phyloP scores from a whole-genome alignment of 768 basidiomycete species.

The Termitomyces bulborhizus region DNA sequence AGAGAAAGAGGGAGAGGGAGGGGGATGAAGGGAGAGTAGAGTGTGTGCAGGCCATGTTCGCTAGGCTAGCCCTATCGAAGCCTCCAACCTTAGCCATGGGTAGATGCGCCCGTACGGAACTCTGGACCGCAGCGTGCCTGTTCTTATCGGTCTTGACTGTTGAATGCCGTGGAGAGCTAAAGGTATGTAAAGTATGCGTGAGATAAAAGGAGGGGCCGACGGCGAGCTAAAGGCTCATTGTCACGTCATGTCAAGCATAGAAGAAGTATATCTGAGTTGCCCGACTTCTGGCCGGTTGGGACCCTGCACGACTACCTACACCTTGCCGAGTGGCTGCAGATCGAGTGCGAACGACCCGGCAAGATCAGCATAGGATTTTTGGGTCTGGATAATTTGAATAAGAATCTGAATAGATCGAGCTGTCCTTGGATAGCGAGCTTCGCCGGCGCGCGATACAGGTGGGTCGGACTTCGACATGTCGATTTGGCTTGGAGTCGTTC shows the following conservation, averaged over 20 bases:
- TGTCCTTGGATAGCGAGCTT: neutral
- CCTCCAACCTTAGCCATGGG: too few species aligned
- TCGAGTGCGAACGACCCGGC: neutral
- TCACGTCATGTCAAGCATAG: neutral
- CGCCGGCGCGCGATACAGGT: neutral
- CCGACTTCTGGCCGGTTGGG: neutral
- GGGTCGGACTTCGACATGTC: neutral
- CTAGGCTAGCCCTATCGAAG: neutral
- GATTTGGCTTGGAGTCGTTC: neutral
- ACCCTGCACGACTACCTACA: too few species aligned
- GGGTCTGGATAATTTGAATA: too few species aligned
- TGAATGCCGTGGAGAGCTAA: neutral
- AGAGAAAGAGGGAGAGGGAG: too few species aligned
- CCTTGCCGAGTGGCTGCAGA: neutral
- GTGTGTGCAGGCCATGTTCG: neutral
- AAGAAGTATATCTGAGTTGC: neutral
- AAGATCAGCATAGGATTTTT: too few species aligned
- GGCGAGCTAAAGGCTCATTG: constrained; percentile 1
- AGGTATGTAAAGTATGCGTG: neutral
- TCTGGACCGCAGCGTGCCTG: too few species aligned
- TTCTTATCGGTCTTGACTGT: neutral
- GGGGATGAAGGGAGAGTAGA: too few species aligned
- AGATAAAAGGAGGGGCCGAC: constrained; percentile 1
- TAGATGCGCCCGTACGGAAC: too few species aligned
- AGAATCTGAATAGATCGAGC: too few species aligned